Evolutionary conservation across 371 early-diverging fungal genomes (phyloP).

Genomic region (Apophysomyces sp.): DNA sequence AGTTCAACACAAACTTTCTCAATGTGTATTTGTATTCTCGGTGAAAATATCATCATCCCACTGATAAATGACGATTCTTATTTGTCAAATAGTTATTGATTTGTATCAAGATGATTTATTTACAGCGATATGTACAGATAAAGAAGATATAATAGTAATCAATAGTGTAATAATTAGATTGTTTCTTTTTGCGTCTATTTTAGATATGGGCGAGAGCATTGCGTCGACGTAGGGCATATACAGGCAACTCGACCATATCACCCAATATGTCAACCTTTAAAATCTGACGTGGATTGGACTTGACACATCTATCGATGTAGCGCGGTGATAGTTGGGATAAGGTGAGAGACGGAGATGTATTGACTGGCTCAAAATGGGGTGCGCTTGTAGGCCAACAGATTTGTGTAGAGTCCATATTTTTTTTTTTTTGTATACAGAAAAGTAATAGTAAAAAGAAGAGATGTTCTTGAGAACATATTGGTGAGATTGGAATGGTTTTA

Average conservation of each 20-base stretch:
- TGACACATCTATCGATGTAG: conserved; percentile 10
- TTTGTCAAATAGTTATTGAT: no score
- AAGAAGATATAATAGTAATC: neutral
- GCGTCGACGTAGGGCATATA: conserved; percentile 14
- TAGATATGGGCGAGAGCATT: conserved; percentile 9
- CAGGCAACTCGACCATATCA: conserved; percentile 13
- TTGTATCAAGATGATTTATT: no score
- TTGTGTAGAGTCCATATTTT: neutral
- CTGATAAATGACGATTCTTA: no score
- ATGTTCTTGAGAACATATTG: neutral
- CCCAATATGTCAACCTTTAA: conserved; percentile 10
- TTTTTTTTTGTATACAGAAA: neutral
- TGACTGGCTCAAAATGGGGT: neutral
- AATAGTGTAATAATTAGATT: neutral
- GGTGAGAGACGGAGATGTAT: neutral
- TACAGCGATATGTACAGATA: neutral
- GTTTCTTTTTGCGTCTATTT: neutral
- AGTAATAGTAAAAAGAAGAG: neutral
- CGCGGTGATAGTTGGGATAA: conserved; percentile 5
- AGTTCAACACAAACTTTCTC: no score
- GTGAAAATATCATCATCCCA: no score
- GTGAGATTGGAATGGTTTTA: neutral
- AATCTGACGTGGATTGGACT: conserved; percentile 5
- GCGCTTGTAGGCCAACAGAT: neutral
- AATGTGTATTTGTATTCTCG: no score